A percentile compares a stretch with the other conserved stretches of the same genome.
These are phyloP conservation scores for Tetraselmis chui DNA, from an alignment of 139 green algal species.

Conservation along the genomic window DNA sequence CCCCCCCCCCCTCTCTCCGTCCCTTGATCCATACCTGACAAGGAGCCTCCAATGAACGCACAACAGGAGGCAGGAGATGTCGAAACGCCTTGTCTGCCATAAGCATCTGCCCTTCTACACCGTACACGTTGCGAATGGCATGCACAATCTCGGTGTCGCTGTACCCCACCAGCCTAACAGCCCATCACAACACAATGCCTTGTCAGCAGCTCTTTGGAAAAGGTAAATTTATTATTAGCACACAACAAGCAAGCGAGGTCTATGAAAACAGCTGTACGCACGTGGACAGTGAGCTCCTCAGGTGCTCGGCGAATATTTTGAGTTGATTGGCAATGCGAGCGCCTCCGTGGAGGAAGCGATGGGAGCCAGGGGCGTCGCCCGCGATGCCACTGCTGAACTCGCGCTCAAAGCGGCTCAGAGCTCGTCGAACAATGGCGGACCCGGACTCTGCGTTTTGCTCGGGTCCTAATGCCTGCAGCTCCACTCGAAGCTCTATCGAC, in stretches of 20 bases:
- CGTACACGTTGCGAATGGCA: background rate
- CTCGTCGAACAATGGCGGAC: background rate
- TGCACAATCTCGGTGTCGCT: background rate
- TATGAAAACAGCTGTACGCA: no score
- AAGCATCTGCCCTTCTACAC: background rate
- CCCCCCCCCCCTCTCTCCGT: no score
- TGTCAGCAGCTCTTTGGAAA: no score
- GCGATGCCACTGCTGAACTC: background rate
- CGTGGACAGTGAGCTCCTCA: background rate
- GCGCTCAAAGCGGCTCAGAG: background rate
- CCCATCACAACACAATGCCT: no score
- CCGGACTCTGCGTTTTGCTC: background rate
- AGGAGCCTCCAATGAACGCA: background rate
- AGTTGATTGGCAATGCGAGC: background rate
- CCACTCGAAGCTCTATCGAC: background rate
- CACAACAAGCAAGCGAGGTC: no score
- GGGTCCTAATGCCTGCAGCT: background rate
- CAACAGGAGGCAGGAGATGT: background rate
- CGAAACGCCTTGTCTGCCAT: background rate
- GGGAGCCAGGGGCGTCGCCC: background rate
- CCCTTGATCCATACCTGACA: no score
- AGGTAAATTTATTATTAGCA: no score
- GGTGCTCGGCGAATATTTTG: background rate
- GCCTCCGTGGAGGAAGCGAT: background rate
- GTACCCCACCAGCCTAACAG: background rate